Evolutionary conservation across 345 rosid genomes (phyloP).

Genomic region (Boechera divaricarpa): DNA sequence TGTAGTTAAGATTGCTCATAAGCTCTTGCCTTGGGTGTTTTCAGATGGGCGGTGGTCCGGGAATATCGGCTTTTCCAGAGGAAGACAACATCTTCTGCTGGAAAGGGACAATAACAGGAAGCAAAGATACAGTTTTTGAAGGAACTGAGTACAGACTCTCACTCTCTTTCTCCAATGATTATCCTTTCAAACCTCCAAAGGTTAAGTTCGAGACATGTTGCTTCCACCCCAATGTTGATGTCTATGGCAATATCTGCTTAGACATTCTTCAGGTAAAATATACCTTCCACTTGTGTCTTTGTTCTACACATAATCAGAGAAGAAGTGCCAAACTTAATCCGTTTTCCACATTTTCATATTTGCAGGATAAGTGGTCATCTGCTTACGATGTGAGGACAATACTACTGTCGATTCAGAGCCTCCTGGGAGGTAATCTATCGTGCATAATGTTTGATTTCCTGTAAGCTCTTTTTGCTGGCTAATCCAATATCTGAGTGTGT

Average conservation of each 20-base stretch:
- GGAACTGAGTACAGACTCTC: slow-evolving; percentile 92
- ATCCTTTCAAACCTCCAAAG: slow-evolving; percentile 95
- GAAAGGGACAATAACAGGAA: slow-evolving; percentile 93
- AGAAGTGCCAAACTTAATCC: not conserved
- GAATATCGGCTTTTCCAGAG: slow-evolving; percentile 94
- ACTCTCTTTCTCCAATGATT: slow-evolving; percentile 82
- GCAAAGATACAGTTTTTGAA: slow-evolving; percentile 93
- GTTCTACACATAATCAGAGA: not conserved
- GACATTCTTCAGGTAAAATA: slow-evolving; percentile 93
- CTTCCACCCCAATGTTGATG: slow-evolving; percentile 96
- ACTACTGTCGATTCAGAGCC: slow-evolving; percentile 86
- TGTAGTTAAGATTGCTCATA: slow-evolving; percentile 23
- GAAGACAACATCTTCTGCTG: slow-evolving; percentile 96
- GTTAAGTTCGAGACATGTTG: slow-evolving; percentile 92
- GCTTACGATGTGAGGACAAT: slow-evolving; percentile 97
- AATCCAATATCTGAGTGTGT: slow-evolving; percentile 12
- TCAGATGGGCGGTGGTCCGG: slow-evolving; percentile 93
- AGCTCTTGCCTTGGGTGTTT: slow-evolving; percentile 6
- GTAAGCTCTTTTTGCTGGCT: not conserved
- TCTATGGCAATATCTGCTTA: slow-evolving; percentile 87
- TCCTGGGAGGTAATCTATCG: slow-evolving; percentile 78
- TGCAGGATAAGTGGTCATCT: slow-evolving; percentile 96
- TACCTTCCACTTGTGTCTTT: not conserved
- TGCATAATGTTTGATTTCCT: not conserved
- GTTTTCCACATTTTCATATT: not conserved